Percentiles rank a stretch among this genome's conserved stretches.
Conservation (phyloP, 2,329 filamentous ascomycete genomes). For the Microsporum audouinii region DNA sequence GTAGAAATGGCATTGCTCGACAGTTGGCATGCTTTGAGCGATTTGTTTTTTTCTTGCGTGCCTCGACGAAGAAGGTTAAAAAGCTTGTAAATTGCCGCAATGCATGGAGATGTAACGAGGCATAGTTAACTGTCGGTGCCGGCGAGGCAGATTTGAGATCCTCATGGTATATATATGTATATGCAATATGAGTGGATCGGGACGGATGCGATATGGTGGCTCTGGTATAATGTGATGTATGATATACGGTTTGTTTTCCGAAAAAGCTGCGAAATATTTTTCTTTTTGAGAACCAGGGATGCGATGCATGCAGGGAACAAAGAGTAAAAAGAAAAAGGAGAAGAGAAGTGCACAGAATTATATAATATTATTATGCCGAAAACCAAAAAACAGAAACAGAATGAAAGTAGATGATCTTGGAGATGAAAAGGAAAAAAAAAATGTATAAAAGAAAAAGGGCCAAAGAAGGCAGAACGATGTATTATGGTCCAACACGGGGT, state of each 20-base stretch:
- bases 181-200: not conserved
- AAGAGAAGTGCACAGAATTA: not conserved
- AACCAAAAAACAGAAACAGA: not conserved
- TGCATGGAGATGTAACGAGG: not conserved
- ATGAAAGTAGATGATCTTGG: not conserved
- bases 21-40: not conserved
- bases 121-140: not conserved
- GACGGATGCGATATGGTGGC: not conserved
- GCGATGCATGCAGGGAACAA: not conserved
- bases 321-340: not conserved
- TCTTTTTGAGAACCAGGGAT: not conserved
- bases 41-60: not conserved
- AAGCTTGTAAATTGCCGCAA: not conserved
- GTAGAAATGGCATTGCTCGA: no score
- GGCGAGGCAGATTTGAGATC: conserved; percentile 3
- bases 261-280: not conserved
- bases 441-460: not conserved
- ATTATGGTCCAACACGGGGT: conserved; percentile 5
- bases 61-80: not conserved
- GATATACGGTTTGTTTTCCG: conserved; percentile 1
- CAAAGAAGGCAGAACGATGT: conserved; percentile 3
- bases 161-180: not conserved
- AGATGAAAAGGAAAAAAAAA: not conserved
- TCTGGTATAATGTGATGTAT: not conserved
- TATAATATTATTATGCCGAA: conserved; percentile 4